Evolutionary conservation across 306 rosid genomes (phyloP).

Genomic region (Dicorynia guianensis): DNA sequence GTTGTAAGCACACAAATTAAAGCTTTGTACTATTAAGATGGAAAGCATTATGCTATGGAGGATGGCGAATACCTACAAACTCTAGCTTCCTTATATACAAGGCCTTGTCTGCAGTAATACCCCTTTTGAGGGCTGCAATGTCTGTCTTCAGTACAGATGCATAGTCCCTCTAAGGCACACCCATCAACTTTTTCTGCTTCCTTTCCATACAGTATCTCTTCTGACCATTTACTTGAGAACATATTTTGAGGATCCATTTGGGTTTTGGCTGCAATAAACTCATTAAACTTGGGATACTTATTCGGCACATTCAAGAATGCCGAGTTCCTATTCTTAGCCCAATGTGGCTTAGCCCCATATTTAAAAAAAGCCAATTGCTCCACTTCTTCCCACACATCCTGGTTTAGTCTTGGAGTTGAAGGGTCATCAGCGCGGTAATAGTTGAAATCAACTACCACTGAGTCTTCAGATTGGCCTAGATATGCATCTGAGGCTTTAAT

Average conservation of each 20-base stretch:
- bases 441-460: conserved; percentile 60
- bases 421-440: conserved; percentile 48
- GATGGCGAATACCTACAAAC: conserved; percentile 55
- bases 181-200: conserved; percentile 45
- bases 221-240: conserved; percentile 53
- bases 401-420: conserved; percentile 52
- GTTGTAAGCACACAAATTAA: conserved; percentile 5
- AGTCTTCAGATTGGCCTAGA: conserved; percentile 56
- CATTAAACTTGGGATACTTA: conserved; percentile 40
- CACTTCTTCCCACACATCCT: conserved; percentile 60
- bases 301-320: conserved; percentile 44
- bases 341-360: conserved; percentile 56
- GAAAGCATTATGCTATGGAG: conserved; percentile 30
- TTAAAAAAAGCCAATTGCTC: conserved; percentile 60
- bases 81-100: conserved; percentile 55
- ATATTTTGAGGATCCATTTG: conserved; percentile 49
- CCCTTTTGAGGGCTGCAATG: conserved; percentile 55
- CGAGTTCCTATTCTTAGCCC: conserved; percentile 55
- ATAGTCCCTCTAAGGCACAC: conserved; percentile 56
- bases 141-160: conserved; percentile 51
- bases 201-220: conserved; percentile 48
- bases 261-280: conserved; percentile 43
- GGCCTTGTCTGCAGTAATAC: conserved; percentile 54
- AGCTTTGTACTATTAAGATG: not conserved
- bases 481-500: conserved; percentile 48